Base-by-base conservation (phyloP, 2,329 filamentous ascomycete genomes). In the Sclerotiophoma versabilis region DNA sequence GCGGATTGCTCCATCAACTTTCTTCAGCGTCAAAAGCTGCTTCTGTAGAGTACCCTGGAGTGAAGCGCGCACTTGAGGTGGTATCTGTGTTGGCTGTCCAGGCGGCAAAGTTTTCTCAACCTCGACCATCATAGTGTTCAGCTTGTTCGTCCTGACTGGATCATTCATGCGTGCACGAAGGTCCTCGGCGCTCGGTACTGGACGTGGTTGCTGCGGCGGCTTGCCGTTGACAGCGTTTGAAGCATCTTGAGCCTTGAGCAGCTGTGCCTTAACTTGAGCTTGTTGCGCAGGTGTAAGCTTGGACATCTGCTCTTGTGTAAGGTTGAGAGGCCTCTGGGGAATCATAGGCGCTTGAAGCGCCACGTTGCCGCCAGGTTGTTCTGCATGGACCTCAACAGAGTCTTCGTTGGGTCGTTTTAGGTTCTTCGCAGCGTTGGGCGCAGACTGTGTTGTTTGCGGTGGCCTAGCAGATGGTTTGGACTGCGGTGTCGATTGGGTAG, bases 331-430 rank as follows among this genome's bases (percentile, higher is more conserved):
- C 38, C 62, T 65, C 4, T 72, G 66, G 5, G 68, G 64, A 14
- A 69, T 65, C 73, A 74, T 75, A 12, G 70, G 65, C 12, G 75
- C 72, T 59, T 75, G 75, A 11, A 74, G 66, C 20, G 68, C 63
- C 25, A 54, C 53, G 53, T 65, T 61, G 43, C 55, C 44, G 17
- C 57, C 36, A 37, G 61, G 30, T 34, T 55, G 48, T 52, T 77
- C 50, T 55, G 68, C 39, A 43, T 67, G 75, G 10, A 67, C 68
- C 46, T 80, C 78, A 19, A 71, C 58, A 12, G 74, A 65, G 59
- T 81, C 79, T 19, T 80, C 78, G 46, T 72, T 77, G 9, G 73
- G 69, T 29, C 75, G 68, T 62, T 76, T 77, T 15, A 69, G 67
- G 48, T 63, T 69, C 27, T 42, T 56, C 15, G 60, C 22, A 30